Conservation (phyloP, 2,329 filamentous ascomycete species). For the Periconia digitata region DNA sequence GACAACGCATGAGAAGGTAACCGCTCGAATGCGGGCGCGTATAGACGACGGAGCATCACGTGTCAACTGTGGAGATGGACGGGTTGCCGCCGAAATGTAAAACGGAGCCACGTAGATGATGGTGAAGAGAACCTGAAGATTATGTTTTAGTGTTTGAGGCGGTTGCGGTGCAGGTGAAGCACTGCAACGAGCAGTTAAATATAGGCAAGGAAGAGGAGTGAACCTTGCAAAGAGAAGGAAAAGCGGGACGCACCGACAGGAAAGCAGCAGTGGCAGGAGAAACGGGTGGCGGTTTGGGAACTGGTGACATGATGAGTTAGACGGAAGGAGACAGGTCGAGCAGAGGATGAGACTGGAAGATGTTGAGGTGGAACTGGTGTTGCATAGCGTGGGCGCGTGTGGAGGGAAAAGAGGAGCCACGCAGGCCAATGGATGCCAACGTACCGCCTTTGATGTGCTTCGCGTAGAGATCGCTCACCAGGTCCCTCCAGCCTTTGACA, state of each 20-base stretch:
- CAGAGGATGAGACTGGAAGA: slow-evolving; percentile 11
- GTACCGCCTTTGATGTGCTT: slow-evolving; percentile 41
- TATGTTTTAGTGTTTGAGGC: slow-evolving; percentile 17
- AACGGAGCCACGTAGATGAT: slow-evolving; percentile 87
- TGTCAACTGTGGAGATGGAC: slow-evolving; percentile 75
- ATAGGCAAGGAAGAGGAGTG: slow-evolving; percentile 27
- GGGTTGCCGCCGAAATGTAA: slow-evolving; percentile 77
- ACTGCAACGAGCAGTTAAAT: slow-evolving; percentile 9
- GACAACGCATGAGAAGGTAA: slow-evolving; percentile 71
- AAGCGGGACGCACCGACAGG: slow-evolving; percentile 40
- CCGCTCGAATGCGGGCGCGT: slow-evolving; percentile 78
- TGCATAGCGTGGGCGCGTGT: slow-evolving; percentile 31
- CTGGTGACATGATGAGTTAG: slow-evolving; percentile 40
- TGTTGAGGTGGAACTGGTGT: slow-evolving; percentile 18
- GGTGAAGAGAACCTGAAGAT: slow-evolving; percentile 72
- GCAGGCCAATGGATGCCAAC: slow-evolving; percentile 38
- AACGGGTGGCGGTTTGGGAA: slow-evolving; percentile 39
- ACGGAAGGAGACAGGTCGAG: slow-evolving; percentile 21
- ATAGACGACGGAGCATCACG: slow-evolving; percentile 91
- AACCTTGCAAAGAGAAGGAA: slow-evolving; percentile 12
- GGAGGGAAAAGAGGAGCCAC: slow-evolving; percentile 15
- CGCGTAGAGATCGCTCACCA: slow-evolving; percentile 37
- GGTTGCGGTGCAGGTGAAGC: slow-evolving; percentile 5
- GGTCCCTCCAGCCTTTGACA: slow-evolving; percentile 31
- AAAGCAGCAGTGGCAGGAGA: slow-evolving; percentile 37